Evolutionary conservation across 2,329 filamentous ascomycete genomes (phyloP).

Genomic region (Botryotinia convoluta): DNA sequence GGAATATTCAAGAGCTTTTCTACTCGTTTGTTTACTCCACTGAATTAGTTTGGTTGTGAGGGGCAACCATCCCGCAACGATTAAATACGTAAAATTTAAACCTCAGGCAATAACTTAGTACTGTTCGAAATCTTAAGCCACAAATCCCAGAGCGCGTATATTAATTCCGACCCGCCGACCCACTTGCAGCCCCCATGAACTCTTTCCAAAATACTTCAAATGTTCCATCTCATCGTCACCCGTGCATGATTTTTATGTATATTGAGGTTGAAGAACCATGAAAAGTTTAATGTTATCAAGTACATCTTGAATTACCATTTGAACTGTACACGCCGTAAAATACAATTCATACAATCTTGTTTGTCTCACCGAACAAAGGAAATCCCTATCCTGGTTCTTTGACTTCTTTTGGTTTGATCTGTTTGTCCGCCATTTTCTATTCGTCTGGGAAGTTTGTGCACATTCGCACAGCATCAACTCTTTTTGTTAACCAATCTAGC

Average conservation of each 20-base stretch:
- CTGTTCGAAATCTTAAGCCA: neutral
- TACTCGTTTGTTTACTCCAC: slow-evolving; percentile 21
- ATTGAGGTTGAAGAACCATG: slow-evolving; percentile 7
- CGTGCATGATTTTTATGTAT: slow-evolving; percentile 10
- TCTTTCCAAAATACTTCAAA: neutral
- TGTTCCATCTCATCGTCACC: slow-evolving; percentile 3
- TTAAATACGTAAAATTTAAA: neutral
- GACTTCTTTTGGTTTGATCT: neutral
- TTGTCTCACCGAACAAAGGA: neutral
- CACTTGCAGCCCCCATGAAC: neutral
- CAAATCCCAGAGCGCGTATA: slow-evolving; percentile 1
- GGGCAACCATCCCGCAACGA: slow-evolving; percentile 12
- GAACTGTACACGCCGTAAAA: neutral
- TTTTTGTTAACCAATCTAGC: slow-evolving; percentile 19
- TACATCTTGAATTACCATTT: slow-evolving; percentile 2
- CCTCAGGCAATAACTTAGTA: neutral
- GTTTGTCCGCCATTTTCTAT: neutral
- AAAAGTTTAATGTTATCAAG: neutral
- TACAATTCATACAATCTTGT: neutral
- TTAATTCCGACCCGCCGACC: slow-evolving; percentile 12
- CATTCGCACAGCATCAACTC: slow-evolving; percentile 12
- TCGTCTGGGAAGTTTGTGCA: slow-evolving; percentile 14
- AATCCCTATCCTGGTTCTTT: neutral
- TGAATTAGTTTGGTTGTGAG: slow-evolving; percentile 19
- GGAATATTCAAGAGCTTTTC: slow-evolving; percentile 15